Base-by-base conservation (phyloP, 164 flowering plant genomes). In the Brasenia schreberi region DNA sequence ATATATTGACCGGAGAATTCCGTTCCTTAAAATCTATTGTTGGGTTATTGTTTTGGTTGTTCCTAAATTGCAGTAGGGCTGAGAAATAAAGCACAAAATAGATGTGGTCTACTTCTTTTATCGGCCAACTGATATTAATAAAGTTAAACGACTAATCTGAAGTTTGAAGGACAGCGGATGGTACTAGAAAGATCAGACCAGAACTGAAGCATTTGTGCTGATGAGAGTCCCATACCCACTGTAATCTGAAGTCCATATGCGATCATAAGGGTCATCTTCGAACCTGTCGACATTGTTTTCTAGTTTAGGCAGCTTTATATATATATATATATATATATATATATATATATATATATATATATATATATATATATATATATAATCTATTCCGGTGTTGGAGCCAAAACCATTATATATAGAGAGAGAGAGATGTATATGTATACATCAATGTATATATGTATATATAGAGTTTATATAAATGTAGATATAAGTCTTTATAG, bases 331-430 rank as follows among this genome's bases (percentile, higher is more conserved):
- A n/a, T n/a, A n/a, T n/a, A n/a, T n/a, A n/a, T n/a, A n/a, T n/a
- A n/a, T n/a, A n/a, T n/a, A n/a, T n/a, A n/a, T n/a, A 23, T 2
- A 23, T 23, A 0, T 2, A 23, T 23, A 23, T 0, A 2, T 0
- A 23, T 23, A 23, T 23, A 23, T 0, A 23, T 23, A 0, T 23
- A 23, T 0, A 23, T 23, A 2, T 23, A 0, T 23, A 2, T 0
- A 0, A 23, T 0, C 2, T 23, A 0, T 0, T 2, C 2, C 2
- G 1, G 2, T 2, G 0, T 0, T 23, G 0, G 1, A 0, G 27
- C 2, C 2, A 2, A 23, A 0, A 23, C 2, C 0, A 0, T 0
- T 23, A 23, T 23, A 2, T 23, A 23, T 23, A 23, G 0, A 23
- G 0, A 2, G 0, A 23, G 0, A 23, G 0, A 23, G 0, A 23